Conservation (phyloP, 1,284 basidiomycete species). For the Peniophora sp. region DNA sequence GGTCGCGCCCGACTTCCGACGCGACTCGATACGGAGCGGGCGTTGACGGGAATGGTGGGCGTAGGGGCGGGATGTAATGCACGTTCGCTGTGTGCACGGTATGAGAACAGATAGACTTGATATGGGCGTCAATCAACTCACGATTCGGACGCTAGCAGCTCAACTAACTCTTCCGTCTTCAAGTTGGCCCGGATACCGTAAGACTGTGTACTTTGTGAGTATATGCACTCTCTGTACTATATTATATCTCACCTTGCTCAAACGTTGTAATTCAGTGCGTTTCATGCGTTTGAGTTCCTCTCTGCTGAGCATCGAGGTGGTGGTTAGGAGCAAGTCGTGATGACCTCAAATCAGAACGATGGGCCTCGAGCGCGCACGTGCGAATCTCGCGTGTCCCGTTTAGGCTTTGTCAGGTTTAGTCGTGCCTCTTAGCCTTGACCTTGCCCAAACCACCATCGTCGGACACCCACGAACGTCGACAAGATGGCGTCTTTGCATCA, state of each 20-base stretch:
- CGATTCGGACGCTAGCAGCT: conserved; percentile 27
- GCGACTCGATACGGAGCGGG: conserved; percentile 20
- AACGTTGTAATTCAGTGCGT: conserved; percentile 59
- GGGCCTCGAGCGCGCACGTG: conserved; percentile 19
- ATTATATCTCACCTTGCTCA: conserved; percentile 55
- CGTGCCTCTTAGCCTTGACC: too few species aligned
- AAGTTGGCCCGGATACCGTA: conserved; percentile 73
- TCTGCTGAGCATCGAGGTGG: conserved; percentile 46
- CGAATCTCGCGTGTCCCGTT: conserved; percentile 37
- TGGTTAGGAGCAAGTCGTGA: conserved; percentile 5
- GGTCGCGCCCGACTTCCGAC: conserved; percentile 27
- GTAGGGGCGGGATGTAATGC: conserved; percentile 5
- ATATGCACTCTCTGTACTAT: conserved; percentile 11
- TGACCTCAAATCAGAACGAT: conserved; percentile 7
- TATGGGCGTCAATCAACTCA: conserved; percentile 1
- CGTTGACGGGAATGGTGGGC: conserved; percentile 11
- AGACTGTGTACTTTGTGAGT: conserved; percentile 36
- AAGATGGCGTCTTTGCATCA: too few species aligned
- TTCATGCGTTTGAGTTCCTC: conserved; percentile 56
- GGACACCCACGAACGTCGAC: too few species aligned
- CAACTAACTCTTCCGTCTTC: conserved; percentile 69
- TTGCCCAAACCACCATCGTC: too few species aligned
- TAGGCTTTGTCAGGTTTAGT: too few species aligned
- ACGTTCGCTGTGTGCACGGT: conserved; percentile 1
- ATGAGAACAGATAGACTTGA: conserved; percentile 1